Percentiles rank a stretch among this genome's conserved stretches.
These are phyloP conservation scores for Incumbomyces delicatus DNA, from an alignment of 2,329 filamentous ascomycete genomes.

Conservation along the genomic window DNA sequence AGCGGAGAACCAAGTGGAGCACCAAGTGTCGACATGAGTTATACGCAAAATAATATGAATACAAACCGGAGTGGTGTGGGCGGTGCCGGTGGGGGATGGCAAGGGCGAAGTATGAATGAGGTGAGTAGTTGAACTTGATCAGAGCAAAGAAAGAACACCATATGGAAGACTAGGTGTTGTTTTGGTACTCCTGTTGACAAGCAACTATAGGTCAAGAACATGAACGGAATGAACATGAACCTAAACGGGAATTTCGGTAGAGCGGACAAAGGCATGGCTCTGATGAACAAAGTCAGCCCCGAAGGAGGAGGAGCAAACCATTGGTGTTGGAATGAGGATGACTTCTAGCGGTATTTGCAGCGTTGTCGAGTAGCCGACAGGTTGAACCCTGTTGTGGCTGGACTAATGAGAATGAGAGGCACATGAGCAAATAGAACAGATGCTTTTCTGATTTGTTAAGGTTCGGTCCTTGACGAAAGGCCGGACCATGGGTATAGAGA, in stretches of 20 bases:
- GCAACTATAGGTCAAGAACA: neutral
- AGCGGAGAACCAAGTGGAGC: neutral
- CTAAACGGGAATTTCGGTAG: neutral
- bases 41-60: neutral
- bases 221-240: neutral
- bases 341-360: neutral
- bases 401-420: too few relatives aligned
- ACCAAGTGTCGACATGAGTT: neutral
- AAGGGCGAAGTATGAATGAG: constrained; percentile 1
- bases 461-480: too few relatives aligned
- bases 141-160: neutral
- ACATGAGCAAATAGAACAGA: too few relatives aligned
- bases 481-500: too few relatives aligned
- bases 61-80: neutral
- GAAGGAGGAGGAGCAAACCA: constrained; percentile 1
- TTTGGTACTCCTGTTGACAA: neutral
- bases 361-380: too few relatives aligned
- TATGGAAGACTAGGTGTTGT: neutral
- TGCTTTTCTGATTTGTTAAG: too few relatives aligned
- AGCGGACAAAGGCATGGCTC: neutral
- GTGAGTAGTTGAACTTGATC: neutral
- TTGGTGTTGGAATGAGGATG: constrained; percentile 5
- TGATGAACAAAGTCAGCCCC: constrained; percentile 4
- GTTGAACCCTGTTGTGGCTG: too few relatives aligned
- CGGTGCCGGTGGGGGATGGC: neutral